Conservation (phyloP, 352 stramenopile genomes). For the Thraustochytrium sp. region DNA sequence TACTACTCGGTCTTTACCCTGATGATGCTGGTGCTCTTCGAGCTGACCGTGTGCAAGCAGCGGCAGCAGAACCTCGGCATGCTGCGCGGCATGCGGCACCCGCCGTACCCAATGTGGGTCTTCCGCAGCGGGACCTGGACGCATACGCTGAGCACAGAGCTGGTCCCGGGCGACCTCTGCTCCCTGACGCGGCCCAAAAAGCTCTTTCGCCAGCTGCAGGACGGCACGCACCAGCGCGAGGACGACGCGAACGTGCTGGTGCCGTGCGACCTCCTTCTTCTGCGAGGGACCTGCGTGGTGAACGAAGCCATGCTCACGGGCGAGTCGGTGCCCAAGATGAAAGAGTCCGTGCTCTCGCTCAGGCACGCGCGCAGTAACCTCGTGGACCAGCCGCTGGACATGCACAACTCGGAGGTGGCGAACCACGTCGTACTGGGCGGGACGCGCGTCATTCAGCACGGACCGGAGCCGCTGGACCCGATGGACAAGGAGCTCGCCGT, state of each 20-base stretch:
- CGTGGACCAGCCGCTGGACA: not conserved
- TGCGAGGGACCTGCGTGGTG: slow-evolving; percentile 87
- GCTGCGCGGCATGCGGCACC: slow-evolving; percentile 82
- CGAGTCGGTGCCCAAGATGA: slow-evolving; percentile 96
- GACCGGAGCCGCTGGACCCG: not conserved
- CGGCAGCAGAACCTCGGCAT: slow-evolving; percentile 89
- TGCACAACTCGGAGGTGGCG: slow-evolving; percentile 8
- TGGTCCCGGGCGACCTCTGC: slow-evolving; percentile 85
- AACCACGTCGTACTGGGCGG: slow-evolving; percentile 85
- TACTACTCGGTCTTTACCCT: slow-evolving; percentile 99
- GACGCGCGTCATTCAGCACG: slow-evolving; percentile 58
- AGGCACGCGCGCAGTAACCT: slow-evolving; percentile 64
- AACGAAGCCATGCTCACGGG: slow-evolving; percentile 98
- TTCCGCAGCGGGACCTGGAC: slow-evolving; percentile 57
- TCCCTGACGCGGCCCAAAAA: slow-evolving; percentile 1
- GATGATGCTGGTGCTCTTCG: slow-evolving; percentile 95
- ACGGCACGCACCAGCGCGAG: not conserved
- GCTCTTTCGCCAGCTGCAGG: not conserved
- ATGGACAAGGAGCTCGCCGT: slow-evolving; percentile 13
- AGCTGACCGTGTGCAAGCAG: slow-evolving; percentile 89
- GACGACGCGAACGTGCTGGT: slow-evolving; percentile 61
- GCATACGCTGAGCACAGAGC: slow-evolving; percentile 66
- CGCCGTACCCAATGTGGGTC: slow-evolving; percentile 43
- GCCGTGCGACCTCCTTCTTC: slow-evolving; percentile 89
- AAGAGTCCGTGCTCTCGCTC: slow-evolving; percentile 77